A percentile compares a stretch with the other conserved stretches of the same genome.
Conservation (phyloP, 164 flowering plant genomes). For the Santalum album region DNA sequence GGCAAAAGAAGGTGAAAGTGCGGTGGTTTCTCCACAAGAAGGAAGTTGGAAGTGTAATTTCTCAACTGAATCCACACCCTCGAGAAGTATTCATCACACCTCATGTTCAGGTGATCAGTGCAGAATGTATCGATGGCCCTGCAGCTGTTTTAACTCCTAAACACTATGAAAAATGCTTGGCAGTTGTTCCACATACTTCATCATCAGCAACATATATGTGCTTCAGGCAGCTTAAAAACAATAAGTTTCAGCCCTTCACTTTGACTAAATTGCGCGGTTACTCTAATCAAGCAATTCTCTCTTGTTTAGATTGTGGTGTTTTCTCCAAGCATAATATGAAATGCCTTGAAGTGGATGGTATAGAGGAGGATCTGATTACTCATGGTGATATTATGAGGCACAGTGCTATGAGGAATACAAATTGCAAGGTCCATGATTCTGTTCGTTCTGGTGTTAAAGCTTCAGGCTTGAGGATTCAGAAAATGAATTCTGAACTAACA, state of each 20-base stretch:
- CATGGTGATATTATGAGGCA: slow-evolving; percentile 27
- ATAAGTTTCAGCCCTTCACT: slow-evolving; percentile 67
- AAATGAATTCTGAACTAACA: slow-evolving; percentile 15
- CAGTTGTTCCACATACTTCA: slow-evolving; percentile 36
- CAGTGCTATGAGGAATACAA: slow-evolving; percentile 57
- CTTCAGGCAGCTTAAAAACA: slow-evolving; percentile 60
- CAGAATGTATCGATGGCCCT: slow-evolving; percentile 92
- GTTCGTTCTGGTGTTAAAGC: slow-evolving; percentile 19
- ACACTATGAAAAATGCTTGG: slow-evolving; percentile 65
- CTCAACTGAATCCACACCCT: slow-evolving; percentile 54
- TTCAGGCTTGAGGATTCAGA: slow-evolving; percentile 12
- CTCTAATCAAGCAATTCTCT: slow-evolving; percentile 60
- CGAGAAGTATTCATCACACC: slow-evolving; percentile 92
- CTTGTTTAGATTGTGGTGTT: slow-evolving; percentile 38
- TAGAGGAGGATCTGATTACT: slow-evolving; percentile 45
- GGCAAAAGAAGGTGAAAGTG: slow-evolving; percentile 86
- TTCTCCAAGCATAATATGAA: slow-evolving; percentile 16
- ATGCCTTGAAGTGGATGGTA: slow-evolving; percentile 10
- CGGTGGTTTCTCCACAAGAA: slow-evolving; percentile 91
- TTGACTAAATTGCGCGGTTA: slow-evolving; percentile 78
- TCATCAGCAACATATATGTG: slow-evolving; percentile 53
- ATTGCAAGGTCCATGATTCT: slow-evolving; percentile 24
- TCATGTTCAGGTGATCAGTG: slow-evolving; percentile 82
- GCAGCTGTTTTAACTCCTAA: slow-evolving; percentile 78
- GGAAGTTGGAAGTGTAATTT: slow-evolving; percentile 63